phyloP scores from a whole-genome alignment of 352 stramenopile species.

The Phytophthora pisi region DNA sequence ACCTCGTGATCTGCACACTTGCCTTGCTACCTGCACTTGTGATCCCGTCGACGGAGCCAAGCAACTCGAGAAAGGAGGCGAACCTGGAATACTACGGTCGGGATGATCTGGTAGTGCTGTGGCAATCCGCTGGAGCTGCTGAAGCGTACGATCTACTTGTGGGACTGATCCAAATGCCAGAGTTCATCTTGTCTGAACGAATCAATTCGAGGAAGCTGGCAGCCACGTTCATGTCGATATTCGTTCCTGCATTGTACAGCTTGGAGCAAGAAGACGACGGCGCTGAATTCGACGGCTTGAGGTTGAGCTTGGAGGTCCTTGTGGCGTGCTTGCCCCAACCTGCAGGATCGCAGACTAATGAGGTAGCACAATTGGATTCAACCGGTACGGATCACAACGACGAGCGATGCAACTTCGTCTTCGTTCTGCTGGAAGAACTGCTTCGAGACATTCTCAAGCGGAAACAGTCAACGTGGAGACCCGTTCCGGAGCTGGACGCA shows the following conservation, averaged over 20 bases:
- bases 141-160: constrained; percentile 12
- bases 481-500: constrained; percentile 38
- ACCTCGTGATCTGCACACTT: constrained; percentile 52
- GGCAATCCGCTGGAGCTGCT: constrained; percentile 7
- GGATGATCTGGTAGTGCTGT: constrained; percentile 29
- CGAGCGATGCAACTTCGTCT: constrained; percentile 7
- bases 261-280: constrained; percentile 15
- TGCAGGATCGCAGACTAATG: not conserved
- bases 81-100: constrained; percentile 1
- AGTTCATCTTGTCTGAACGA: constrained; percentile 3
- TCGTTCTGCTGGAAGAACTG: constrained; percentile 52
- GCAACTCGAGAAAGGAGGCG: constrained; percentile 7
- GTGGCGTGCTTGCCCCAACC: constrained; percentile 35
- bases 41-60: not conserved
- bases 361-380: not conserved
- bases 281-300: constrained; percentile 22
- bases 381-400: not conserved
- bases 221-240: constrained; percentile 18
- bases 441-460: constrained; percentile 32
- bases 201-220: constrained; percentile 6
- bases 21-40: constrained; percentile 41
- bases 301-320: constrained; percentile 35
- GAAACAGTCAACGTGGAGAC: constrained; percentile 34
- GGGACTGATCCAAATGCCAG: constrained; percentile 13
- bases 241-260: constrained; percentile 21